Percentiles rank a stretch among this genome's conserved stretches.
Evolutionary conservation across 306 rosid genomes (phyloP).

Genomic region (Gastrolobium bilobum): DNA sequence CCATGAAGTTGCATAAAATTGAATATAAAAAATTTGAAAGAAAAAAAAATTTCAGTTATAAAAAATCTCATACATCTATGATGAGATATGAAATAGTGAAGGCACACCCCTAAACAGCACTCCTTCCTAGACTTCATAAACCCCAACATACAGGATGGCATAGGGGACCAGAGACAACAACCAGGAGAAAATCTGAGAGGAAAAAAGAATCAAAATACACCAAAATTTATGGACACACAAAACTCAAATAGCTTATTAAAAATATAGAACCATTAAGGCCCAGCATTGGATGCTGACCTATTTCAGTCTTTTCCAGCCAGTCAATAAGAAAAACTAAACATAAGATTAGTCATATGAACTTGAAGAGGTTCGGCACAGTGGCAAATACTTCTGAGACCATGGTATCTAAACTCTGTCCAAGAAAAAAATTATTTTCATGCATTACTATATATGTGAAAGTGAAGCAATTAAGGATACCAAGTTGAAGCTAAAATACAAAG

Average conservation of each 20-base stretch:
- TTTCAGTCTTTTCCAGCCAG: not conserved
- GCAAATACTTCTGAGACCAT: not conserved
- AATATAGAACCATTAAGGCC: not conserved
- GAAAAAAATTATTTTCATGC: not conserved
- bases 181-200: constrained; percentile 18
- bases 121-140: not conserved
- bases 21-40: too few relatives aligned
- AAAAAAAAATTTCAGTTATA: too few relatives aligned
- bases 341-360: constrained; percentile 12
- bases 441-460: not conserved
- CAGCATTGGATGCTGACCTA: not conserved
- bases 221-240: not conserved
- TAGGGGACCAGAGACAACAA: constrained; percentile 3
- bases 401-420: constrained; percentile 6
- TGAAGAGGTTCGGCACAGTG: not conserved
- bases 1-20: not conserved
- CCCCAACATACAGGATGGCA: not conserved
- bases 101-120: too few relatives aligned
- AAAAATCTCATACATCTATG: too few relatives aligned
- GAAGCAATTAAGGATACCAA: not conserved
- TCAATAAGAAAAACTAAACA: constrained; percentile 4
- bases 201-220: not conserved
- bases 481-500: not conserved
- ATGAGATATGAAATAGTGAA: too few relatives aligned
- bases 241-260: not conserved